phyloP scores from a whole-genome alignment of 768 basidiomycete species.

The Amanita pallidorosea region DNA sequence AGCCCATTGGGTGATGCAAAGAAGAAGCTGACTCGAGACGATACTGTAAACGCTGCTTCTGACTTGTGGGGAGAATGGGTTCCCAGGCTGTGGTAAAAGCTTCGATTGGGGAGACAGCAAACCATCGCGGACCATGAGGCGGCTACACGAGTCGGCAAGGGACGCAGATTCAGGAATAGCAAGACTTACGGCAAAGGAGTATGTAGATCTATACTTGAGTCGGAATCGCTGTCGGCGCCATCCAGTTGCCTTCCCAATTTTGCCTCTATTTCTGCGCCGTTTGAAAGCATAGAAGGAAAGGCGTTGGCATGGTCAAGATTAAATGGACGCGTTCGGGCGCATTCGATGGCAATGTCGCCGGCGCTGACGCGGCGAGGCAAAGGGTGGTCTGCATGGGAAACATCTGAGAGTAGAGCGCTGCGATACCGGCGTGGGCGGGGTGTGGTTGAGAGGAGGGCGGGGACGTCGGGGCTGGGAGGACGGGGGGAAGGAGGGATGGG shows the following conservation, averaged over 20 bases:
- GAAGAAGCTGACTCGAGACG: conserved; percentile 18
- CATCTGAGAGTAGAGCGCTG: not conserved
- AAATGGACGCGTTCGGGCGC: not conserved
- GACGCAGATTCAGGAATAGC: conserved; percentile 6
- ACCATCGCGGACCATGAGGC: conserved; percentile 58
- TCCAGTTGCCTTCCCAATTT: conserved; percentile 13
- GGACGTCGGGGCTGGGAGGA: conserved; percentile 25
- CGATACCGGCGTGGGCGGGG: conserved; percentile 19
- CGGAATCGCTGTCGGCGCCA: conserved; percentile 32
- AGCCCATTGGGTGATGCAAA: not conserved
- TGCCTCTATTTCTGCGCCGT: conserved; percentile 1
- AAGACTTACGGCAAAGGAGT: conserved; percentile 56
- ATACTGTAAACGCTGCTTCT: conserved; percentile 26
- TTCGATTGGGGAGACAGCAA: conserved; percentile 59
- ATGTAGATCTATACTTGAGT: conserved; percentile 59
- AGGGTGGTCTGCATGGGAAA: not conserved
- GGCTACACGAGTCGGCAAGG: conserved; percentile 21
- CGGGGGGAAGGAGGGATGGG: conserved; percentile 5
- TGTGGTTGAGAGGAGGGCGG: conserved; percentile 26
- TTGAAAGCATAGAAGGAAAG: not conserved
- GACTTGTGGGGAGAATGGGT: conserved; percentile 13
- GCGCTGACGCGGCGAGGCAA: conserved; percentile 7
- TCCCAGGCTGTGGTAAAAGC: conserved; percentile 29
- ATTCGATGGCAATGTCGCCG: conserved; percentile 1
- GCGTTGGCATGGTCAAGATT: not conserved